phyloP scores from a whole-genome alignment of 2,329 filamentous ascomycete genomes.

The Pseudogymnoascus sp. region DNA sequence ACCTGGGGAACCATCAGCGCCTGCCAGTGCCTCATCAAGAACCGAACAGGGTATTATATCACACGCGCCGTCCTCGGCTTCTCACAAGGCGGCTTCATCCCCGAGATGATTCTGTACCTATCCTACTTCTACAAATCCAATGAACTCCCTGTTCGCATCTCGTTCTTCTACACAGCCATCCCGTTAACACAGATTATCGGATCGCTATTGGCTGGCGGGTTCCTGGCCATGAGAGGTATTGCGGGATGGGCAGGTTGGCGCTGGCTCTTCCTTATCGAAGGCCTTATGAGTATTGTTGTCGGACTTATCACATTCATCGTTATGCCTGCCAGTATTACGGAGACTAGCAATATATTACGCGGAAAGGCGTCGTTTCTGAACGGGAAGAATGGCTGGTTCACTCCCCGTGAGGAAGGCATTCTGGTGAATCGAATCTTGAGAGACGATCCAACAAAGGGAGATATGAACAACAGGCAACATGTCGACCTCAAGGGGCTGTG shows the following conservation, averaged over 20 bases:
- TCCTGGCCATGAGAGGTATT: conserved; percentile 44
- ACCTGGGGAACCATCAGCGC: conserved; percentile 40
- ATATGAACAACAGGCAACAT: conserved; percentile 43
- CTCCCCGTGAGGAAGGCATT: conserved; percentile 55
- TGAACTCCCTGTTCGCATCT: conserved; percentile 17
- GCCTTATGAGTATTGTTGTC: conserved; percentile 41
- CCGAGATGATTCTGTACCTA: conserved; percentile 19
- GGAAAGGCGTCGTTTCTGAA: conserved; percentile 42
- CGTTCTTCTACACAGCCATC: conserved; percentile 15
- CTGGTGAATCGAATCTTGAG: conserved; percentile 53
- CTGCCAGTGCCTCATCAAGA: conserved; percentile 35
- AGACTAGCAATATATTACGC: conserved; percentile 34
- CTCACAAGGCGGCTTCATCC: conserved; percentile 17
- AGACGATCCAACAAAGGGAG: conserved; percentile 41
- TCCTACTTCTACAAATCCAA: conserved; percentile 17
- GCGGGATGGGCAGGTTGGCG: conserved; percentile 47
- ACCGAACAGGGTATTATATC: conserved; percentile 4
- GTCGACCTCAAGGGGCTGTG: conserved; percentile 37
- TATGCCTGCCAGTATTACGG: conserved; percentile 52
- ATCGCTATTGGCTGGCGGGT: conserved; percentile 52
- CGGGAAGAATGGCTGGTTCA: conserved; percentile 54
- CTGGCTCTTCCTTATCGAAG: conserved; percentile 41
- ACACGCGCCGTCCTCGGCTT: conserved; percentile 14
- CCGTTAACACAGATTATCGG: not conserved
- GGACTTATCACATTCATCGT: conserved; percentile 46